Percentiles rank a stretch among this genome's conserved stretches.
phyloP scores from a whole-genome alignment of 169 alveolate genomes.

The Plasmodium vivax region DNA sequence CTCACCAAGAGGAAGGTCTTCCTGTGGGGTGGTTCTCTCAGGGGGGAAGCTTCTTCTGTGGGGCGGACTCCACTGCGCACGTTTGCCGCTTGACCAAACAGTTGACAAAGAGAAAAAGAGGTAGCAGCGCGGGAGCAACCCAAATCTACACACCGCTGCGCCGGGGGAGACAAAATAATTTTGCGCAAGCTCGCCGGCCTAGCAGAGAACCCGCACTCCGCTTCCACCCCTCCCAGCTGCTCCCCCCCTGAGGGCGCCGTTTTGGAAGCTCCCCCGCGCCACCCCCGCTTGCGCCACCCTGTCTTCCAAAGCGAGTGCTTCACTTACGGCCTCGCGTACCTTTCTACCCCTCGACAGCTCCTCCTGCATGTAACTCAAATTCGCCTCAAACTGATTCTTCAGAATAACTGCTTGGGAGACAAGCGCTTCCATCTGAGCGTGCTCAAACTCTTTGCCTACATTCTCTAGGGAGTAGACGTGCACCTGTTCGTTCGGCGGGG shows the following conservation, averaged over 20 bases:
- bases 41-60: neutral
- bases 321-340: neutral
- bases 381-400: conserved; percentile 24
- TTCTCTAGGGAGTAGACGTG: conserved; percentile 49
- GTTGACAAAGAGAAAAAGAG: too few relatives aligned
- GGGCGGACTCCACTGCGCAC: neutral
- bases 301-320: neutral
- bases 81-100: neutral
- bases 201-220: conserved; percentile 10
- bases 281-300: neutral
- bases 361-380: conserved; percentile 11
- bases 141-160: neutral
- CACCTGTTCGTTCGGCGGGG: conserved; percentile 67
- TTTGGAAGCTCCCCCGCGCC: neutral
- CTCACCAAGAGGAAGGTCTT: conserved; percentile 43
- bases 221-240: neutral
- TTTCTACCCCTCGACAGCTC: conserved; percentile 18
- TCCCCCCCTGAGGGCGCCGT: neutral
- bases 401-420: conserved; percentile 19
- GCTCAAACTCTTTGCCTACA: conserved; percentile 33
- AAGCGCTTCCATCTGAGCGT: conserved; percentile 37
- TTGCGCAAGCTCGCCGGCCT: neutral
- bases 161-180: neutral
- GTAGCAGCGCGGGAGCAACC: neutral
- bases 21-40: neutral